These are phyloP conservation scores for Puccinia horiana DNA, from an alignment of 1,284 basidiomycete species.

Conservation along the genomic window DNA sequence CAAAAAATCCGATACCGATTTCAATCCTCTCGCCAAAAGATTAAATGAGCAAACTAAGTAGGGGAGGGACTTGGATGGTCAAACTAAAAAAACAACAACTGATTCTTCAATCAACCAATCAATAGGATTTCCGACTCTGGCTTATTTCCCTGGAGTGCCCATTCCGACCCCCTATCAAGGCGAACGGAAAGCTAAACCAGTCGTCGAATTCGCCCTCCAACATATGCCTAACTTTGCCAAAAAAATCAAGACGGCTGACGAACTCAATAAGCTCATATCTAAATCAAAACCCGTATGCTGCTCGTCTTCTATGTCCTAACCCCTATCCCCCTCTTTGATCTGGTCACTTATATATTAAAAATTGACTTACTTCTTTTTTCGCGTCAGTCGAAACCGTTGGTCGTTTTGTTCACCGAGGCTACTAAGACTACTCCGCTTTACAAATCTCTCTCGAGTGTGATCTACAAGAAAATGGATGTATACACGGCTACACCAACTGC, in stretches of 20 bases:
- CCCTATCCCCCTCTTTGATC: background rate
- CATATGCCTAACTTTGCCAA: slow-evolving; percentile 47
- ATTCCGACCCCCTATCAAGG: slow-evolving; percentile 32
- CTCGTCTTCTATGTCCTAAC: background rate
- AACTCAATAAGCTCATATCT: slow-evolving; percentile 26
- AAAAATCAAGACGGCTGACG: slow-evolving; percentile 29
- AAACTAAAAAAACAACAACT: background rate
- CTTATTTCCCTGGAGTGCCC: slow-evolving; percentile 37
- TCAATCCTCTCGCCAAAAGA: background rate
- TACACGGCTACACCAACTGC: slow-evolving; percentile 36
- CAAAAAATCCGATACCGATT: background rate
- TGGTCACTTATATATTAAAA: too few species aligned
- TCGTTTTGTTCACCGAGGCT: slow-evolving; percentile 39
- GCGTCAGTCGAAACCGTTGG: slow-evolving; percentile 31
- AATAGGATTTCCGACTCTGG: slow-evolving; percentile 39
- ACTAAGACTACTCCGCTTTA: slow-evolving; percentile 35
- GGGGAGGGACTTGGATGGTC: background rate
- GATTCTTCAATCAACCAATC: background rate
- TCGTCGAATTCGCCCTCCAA: slow-evolving; percentile 42
- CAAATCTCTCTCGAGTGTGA: slow-evolving; percentile 47
- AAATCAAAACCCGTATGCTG: slow-evolving; percentile 39
- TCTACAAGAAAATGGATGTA: slow-evolving; percentile 47
- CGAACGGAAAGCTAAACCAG: slow-evolving; percentile 39
- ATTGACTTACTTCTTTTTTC: background rate
- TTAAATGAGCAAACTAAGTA: background rate